phyloP scores from a whole-genome alignment of 1,284 basidiomycete species.

The Cryptococcus hybrid region DNA sequence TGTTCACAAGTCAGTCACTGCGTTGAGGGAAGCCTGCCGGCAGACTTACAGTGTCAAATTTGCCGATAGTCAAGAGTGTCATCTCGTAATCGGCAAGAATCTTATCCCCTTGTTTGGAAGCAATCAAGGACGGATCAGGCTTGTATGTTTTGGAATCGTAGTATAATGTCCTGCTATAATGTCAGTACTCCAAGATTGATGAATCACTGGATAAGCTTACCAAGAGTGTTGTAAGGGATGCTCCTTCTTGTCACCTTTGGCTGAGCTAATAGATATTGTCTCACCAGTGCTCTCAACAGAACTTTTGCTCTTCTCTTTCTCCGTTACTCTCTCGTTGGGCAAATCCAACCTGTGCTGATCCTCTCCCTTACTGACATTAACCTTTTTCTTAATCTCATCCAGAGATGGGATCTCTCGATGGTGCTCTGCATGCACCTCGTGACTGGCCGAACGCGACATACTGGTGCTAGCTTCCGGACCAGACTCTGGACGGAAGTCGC shows the following conservation, averaged over 20 bases:
- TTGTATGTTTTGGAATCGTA: constrained; percentile 78
- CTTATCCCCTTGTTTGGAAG: constrained; percentile 16
- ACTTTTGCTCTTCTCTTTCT: constrained; percentile 5
- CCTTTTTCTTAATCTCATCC: constrained; percentile 70
- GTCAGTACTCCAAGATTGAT: not conserved
- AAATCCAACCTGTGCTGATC: not conserved
- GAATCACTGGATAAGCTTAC: constrained; percentile 53
- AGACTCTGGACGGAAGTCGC: not conserved
- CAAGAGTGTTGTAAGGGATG: constrained; percentile 81
- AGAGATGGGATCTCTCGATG: constrained; percentile 75
- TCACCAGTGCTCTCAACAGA: constrained; percentile 7
- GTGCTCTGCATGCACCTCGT: constrained; percentile 60
- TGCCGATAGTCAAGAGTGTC: constrained; percentile 71
- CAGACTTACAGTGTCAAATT: constrained; percentile 65
- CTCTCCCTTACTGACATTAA: constrained; percentile 11
- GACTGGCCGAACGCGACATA: constrained; percentile 16
- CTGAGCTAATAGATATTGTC: not conserved
- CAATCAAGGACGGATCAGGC: constrained; percentile 55
- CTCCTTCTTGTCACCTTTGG: constrained; percentile 61
- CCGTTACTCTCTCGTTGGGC: constrained; percentile 1
- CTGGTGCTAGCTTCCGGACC: not conserved
- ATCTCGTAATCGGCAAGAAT: constrained; percentile 55
- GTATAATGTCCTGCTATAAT: constrained; percentile 68
- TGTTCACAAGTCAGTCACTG: constrained; percentile 12
- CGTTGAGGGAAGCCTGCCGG: constrained; percentile 4